Conservation (phyloP, 2,329 filamentous ascomycete genomes). For the Ophiosphaerella korrae region DNA sequence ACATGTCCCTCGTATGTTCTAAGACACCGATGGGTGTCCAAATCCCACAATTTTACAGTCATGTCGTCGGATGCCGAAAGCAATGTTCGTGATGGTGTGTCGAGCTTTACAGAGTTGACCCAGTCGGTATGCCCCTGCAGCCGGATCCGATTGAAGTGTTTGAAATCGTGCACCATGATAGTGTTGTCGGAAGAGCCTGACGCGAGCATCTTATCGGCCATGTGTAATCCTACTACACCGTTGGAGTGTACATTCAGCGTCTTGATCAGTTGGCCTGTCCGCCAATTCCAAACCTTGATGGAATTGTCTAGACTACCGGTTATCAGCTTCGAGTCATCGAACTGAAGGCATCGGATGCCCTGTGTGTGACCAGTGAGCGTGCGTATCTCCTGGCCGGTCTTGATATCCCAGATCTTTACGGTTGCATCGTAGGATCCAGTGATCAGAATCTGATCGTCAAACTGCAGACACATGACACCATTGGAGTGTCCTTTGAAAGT, state of each 20-base stretch:
- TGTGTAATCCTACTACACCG: conserved; percentile 86
- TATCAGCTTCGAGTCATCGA: conserved; percentile 89
- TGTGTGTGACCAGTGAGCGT: conserved; percentile 81
- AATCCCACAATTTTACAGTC: conserved; percentile 89
- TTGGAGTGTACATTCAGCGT: conserved; percentile 79
- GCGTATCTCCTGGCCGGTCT: conserved; percentile 83
- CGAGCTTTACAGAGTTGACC: conserved; percentile 94
- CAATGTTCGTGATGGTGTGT: conserved; percentile 79
- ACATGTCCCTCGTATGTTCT: conserved; percentile 84
- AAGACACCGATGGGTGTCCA: conserved; percentile 82
- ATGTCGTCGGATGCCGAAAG: conserved; percentile 94
- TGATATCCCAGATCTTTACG: conserved; percentile 94
- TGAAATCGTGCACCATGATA: conserved; percentile 91
- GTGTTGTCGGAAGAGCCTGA: conserved; percentile 89
- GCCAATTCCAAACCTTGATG: conserved; percentile 96
- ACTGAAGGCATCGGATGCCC: conserved; percentile 87
- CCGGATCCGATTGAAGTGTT: conserved; percentile 77
- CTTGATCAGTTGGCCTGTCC: conserved; percentile 82
- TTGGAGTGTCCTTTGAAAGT: conserved; percentile 87
- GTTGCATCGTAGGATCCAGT: conserved; percentile 95
- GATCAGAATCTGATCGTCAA: conserved; percentile 88
- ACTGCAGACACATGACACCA: conserved; percentile 78
- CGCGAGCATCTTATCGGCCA: conserved; percentile 80
- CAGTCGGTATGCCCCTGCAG: conserved; percentile 88
- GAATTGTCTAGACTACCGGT: conserved; percentile 87